phyloP scores from a whole-genome alignment of 768 basidiomycete species.

The Clitopilus passeckerianus region DNA sequence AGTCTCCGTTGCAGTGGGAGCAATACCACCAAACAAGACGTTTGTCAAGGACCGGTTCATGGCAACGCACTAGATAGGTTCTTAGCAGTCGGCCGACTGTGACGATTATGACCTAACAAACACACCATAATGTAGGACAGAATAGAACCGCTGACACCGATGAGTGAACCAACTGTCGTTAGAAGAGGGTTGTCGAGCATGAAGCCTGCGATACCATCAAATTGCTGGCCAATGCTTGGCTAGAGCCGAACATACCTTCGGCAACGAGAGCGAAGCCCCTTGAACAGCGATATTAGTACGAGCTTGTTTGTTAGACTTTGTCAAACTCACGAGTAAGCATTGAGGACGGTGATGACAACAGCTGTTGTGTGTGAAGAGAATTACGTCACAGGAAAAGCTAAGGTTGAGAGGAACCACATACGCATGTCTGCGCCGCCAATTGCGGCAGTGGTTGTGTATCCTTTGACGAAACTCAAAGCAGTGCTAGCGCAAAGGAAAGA shows the following conservation, averaged over 20 bases:
- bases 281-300: no score
- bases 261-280: slow-evolving; percentile 86
- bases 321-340: slow-evolving; percentile 67
- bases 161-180: slow-evolving; percentile 80
- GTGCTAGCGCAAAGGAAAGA: slow-evolving; percentile 73
- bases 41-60: slow-evolving; percentile 88
- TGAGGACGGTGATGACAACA: slow-evolving; percentile 86
- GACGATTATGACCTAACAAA: neutral
- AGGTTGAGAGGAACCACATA: slow-evolving; percentile 27
- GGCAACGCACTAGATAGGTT: slow-evolving; percentile 64
- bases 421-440: slow-evolving; percentile 95
- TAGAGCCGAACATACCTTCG: slow-evolving; percentile 50
- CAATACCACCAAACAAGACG: slow-evolving; percentile 86
- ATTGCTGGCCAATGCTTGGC: neutral
- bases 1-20: slow-evolving; percentile 48
- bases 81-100: neutral
- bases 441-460: slow-evolving; percentile 85
- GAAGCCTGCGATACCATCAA: slow-evolving; percentile 44
- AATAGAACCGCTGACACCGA: slow-evolving; percentile 88
- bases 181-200: slow-evolving; percentile 86
- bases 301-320: no score
- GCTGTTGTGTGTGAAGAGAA: slow-evolving; percentile 34
- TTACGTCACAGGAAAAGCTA: slow-evolving; percentile 6
- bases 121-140: slow-evolving; percentile 89
- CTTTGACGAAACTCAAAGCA: slow-evolving; percentile 77